A percentile compares a stretch with the other conserved stretches of the same genome.
Evolutionary conservation across 768 basidiomycete species (phyloP).

Genomic region (Boletus patriciae): DNA sequence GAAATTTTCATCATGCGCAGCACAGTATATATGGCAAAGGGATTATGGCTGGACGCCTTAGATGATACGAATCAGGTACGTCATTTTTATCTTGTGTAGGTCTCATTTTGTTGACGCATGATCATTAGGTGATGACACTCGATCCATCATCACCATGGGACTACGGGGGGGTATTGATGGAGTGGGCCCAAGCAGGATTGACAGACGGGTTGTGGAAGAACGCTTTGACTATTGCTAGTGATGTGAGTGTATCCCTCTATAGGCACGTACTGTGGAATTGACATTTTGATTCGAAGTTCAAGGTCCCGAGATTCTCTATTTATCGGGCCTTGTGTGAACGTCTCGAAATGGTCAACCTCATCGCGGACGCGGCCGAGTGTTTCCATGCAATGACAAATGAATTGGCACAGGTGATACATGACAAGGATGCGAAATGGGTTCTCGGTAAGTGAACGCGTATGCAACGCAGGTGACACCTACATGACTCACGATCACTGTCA

Average conservation of each 20-base stretch:
- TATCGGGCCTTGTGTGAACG: slow-evolving; percentile 1
- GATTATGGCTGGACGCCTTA: too few relatives aligned
- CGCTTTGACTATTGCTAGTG: not conserved
- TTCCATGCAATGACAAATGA: not conserved
- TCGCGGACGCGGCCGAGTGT: not conserved
- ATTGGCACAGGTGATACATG: not conserved
- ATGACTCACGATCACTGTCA: not conserved
- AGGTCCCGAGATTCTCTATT: not conserved
- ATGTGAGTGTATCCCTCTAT: not conserved
- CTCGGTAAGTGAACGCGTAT: not conserved
- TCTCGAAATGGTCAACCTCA: not conserved
- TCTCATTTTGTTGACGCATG: too few relatives aligned
- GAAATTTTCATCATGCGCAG: too few relatives aligned
- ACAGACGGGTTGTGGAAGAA: too few relatives aligned
- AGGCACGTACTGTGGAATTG: too few relatives aligned
- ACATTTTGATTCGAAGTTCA: not conserved
- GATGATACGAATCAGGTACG: too few relatives aligned
- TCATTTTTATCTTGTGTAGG: too few relatives aligned
- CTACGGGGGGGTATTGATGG: too few relatives aligned
- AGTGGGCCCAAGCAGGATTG: too few relatives aligned
- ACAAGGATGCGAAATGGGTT: not conserved
- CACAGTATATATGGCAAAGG: too few relatives aligned
- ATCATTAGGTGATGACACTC: too few relatives aligned
- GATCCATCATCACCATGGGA: too few relatives aligned
- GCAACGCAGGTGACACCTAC: not conserved